A percentile compares a stretch with the other conserved stretches of the same genome.
phyloP scores from a whole-genome alignment of 2,329 filamentous ascomycete species.

The Cladorrhinum sp. region DNA sequence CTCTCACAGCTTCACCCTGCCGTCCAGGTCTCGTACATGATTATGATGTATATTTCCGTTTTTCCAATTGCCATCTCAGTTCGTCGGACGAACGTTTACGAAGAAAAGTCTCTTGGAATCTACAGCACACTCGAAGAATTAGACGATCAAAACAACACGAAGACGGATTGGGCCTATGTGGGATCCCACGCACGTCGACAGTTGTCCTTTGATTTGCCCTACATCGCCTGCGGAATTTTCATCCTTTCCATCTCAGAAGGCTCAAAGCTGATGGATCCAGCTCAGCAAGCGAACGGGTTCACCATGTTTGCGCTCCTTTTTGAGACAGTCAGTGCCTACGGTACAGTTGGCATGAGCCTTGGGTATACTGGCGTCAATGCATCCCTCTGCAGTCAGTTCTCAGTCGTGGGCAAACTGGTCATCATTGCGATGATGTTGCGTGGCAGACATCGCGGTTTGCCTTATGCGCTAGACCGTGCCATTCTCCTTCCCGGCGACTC shows the following conservation, averaged over 20 bases:
- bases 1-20: slow-evolving; percentile 78
- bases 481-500: slow-evolving; percentile 58
- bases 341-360: slow-evolving; percentile 87
- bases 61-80: slow-evolving; percentile 96
- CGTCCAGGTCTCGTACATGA: slow-evolving; percentile 88
- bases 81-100: slow-evolving; percentile 92
- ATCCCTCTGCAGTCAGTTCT: slow-evolving; percentile 81
- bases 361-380: slow-evolving; percentile 75
- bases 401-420: slow-evolving; percentile 66
- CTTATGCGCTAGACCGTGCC: slow-evolving; percentile 63
- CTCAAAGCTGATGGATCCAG: slow-evolving; percentile 52
- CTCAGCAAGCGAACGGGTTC: slow-evolving; percentile 46
- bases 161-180: slow-evolving; percentile 74
- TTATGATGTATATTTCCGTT: slow-evolving; percentile 99
- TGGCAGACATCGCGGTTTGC: slow-evolving; percentile 65
- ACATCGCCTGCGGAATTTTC: slow-evolving; percentile 89
- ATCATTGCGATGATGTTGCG: slow-evolving; percentile 69
- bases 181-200: slow-evolving; percentile 88
- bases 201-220: slow-evolving; percentile 97
- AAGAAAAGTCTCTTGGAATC: slow-evolving; percentile 81
- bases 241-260: slow-evolving; percentile 90
- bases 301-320: slow-evolving; percentile 72
- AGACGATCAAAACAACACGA: slow-evolving; percentile 50
- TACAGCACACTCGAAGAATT: slow-evolving; percentile 53
- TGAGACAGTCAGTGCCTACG: slow-evolving; percentile 86